Base-by-base conservation (phyloP, 2,329 filamentous ascomycete species). In the Exophiala lecanii-corni region DNA sequence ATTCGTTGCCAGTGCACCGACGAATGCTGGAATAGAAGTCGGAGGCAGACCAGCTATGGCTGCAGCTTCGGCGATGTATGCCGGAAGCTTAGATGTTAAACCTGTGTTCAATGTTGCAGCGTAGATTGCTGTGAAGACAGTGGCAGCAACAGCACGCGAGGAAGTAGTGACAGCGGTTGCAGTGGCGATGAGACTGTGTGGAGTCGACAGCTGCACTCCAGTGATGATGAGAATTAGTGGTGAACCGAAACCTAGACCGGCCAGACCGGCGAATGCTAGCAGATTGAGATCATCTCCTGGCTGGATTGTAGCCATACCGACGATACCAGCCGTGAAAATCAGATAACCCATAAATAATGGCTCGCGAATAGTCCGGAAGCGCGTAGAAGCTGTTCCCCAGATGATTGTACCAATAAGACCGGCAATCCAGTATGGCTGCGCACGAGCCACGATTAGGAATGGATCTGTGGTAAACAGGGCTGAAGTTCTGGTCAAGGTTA, bases 91-190 rank as follows among this genome's bases (percentile, higher is more conserved):
- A 3, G 4, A 19, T 9, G 32, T 10, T 3, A 49, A 23, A n/a
- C 37, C 18, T 16, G 36, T 15, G 32, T 31, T 43, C 16, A 50
- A 38, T 4, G 39, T 40, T 10, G 36, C 47, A 4, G 43, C 20
- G 23, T 40, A 47, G 33, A 50, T 47, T 3, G 47, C 47, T 10
- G 39, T 50, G 36, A 43, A 47, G 3, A 41, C 31, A 5, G 47
- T 37, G 12, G 39, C 44, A 4, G 26, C 39, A 25, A 47, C 30
- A 12, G 43, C 39, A 18, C 47, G 34, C 7, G 44, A 37, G n/a
- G 47, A 50, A 6, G 42, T 45, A 4, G 36, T 47, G 9, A 47
- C 43, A 4, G 39, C 43, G 10, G 43, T 47, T 5, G 43, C 43
- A 15, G 43, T 42, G 10, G 39, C 43, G 30, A 47, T 42, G 2